A percentile compares a stretch with the other conserved stretches of the same genome.
phyloP scores from a whole-genome alignment of 768 basidiomycete species.

The Scleroderma bovista region DNA sequence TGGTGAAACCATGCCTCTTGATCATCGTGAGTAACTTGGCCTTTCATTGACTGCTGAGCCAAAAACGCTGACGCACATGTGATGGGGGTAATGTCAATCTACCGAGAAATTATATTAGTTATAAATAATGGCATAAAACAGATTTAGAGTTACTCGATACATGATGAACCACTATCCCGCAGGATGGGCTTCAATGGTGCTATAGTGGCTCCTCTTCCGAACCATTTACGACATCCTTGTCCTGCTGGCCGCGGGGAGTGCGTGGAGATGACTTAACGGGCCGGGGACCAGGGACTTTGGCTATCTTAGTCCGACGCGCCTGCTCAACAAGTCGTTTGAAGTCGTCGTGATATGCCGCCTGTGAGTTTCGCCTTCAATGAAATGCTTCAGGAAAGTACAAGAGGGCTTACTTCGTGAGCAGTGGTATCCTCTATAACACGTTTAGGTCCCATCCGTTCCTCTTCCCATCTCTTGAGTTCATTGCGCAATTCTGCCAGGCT shows the following conservation, averaged over 20 bases:
- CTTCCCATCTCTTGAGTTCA: slow-evolving; percentile 59
- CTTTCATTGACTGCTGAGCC: too few species aligned
- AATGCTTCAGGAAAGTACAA: background rate
- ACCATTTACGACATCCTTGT: slow-evolving; percentile 30
- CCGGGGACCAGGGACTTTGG: slow-evolving; percentile 16
- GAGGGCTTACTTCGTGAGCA: slow-evolving; percentile 34
- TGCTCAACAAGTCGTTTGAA: slow-evolving; percentile 32
- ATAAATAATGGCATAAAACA: background rate
- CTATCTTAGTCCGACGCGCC: slow-evolving; percentile 29
- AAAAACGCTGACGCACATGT: too few species aligned
- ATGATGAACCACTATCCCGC: background rate
- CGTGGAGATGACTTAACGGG: slow-evolving; percentile 1
- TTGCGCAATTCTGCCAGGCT: slow-evolving; percentile 39
- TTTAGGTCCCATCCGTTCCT: slow-evolving; percentile 34
- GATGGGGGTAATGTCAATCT: too few species aligned
- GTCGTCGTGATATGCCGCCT: slow-evolving; percentile 25
- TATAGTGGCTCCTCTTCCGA: slow-evolving; percentile 29
- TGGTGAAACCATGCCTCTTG: too few species aligned
- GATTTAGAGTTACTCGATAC: background rate
- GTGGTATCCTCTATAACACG: slow-evolving; percentile 32
- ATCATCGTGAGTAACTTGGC: too few species aligned
- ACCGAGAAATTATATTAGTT: background rate
- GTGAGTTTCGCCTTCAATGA: background rate
- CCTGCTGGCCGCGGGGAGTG: background rate
- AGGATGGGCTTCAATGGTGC: background rate